Conservation (phyloP, 1,139 yeast genomes). For the Trichomonascaceae sp. region DNA sequence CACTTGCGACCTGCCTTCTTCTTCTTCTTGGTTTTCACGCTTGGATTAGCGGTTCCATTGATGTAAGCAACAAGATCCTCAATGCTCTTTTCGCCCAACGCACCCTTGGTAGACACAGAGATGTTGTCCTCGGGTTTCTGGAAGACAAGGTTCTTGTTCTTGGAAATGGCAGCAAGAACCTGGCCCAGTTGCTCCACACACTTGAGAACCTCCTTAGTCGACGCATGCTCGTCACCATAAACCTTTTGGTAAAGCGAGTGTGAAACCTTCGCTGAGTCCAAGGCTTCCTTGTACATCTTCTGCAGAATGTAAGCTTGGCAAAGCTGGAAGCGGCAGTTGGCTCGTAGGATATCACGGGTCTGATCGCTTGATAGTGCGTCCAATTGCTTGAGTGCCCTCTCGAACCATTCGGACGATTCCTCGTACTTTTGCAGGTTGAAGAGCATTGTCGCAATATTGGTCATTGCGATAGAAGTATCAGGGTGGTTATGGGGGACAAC, state of each 20-base stretch:
- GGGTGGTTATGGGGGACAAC: slow-evolving; percentile 53
- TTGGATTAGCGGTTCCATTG: slow-evolving; percentile 15
- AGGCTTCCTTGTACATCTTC: slow-evolving; percentile 42
- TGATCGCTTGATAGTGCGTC: slow-evolving; percentile 34
- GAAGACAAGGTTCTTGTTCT: slow-evolving; percentile 6
- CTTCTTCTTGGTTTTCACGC: slow-evolving; percentile 6
- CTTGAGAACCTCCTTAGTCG: slow-evolving; percentile 49
- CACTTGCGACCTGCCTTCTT: slow-evolving; percentile 6
- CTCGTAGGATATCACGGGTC: slow-evolving; percentile 43
- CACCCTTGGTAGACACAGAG: slow-evolving; percentile 7
- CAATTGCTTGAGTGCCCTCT: slow-evolving; percentile 36
- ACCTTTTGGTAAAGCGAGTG: slow-evolving; percentile 40
- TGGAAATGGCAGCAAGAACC: slow-evolving; percentile 24
- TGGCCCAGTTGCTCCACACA: slow-evolving; percentile 40
- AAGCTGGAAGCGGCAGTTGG: slow-evolving; percentile 46
- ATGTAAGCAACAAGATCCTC: slow-evolving; percentile 26
- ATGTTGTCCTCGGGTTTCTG: slow-evolving; percentile 1
- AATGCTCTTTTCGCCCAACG: slow-evolving; percentile 17
- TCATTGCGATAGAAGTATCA: slow-evolving; percentile 49
- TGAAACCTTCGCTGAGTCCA: slow-evolving; percentile 39
- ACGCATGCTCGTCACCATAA: slow-evolving; percentile 49
- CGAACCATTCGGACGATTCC: slow-evolving; percentile 38
- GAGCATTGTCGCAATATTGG: slow-evolving; percentile 50
- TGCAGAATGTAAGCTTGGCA: slow-evolving; percentile 49
- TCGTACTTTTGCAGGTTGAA: slow-evolving; percentile 37